Base-by-base conservation (phyloP, 176 grass and related monocot genomes). In the Metroxylon sagu region DNA sequence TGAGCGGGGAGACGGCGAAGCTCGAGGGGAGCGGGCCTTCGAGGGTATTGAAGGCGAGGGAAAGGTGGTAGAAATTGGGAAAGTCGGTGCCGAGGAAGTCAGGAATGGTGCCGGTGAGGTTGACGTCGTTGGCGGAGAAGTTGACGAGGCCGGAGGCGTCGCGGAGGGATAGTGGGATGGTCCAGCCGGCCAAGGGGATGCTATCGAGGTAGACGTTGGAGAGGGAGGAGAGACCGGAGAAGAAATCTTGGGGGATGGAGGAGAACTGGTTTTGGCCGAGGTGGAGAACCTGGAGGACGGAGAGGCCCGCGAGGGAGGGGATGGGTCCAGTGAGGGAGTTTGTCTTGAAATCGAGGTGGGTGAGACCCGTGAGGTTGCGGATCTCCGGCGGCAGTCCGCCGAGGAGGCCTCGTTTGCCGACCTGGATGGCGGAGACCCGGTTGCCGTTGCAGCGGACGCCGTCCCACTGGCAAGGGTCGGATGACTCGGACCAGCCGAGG, bases 101-200 rank as follows among this genome's bases (percentile, higher is more conserved):
- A 4, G 90, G 85, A 30, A 95, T 30, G 30, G 21, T 0, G 1
- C 90, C 90, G 6, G 71, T 31, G 17, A 95, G 31, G 69, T 74
- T 76, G 64, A 56, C 85, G 52, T 4, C 16, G 58, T 82, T 80
- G 10, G 85, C 90, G 48, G 82, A 82, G 68, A 95, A 95, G 71
- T 83, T 95, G 15, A 30, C 4, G 65, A 95, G 79, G 14, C 60
- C 29, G 0, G 14, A 2, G 60, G 79, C 81, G 31, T 0, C 39
- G 4, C 5, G 39, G 29, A 95, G 77, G 61, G 48, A 89, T 43
- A 14, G 62, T 8, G 77, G 61, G 48, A 89, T 43, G 16, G 62
- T 8, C 90, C 90, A 89, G 17, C 71, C 2, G 15, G 18, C 21
- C 56, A 95, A 48, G 18, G 82, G 90, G 82, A 89, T 95, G 53